Conservation (phyloP, 2,329 filamentous ascomycete genomes). For the Cadophora sp. region DNA sequence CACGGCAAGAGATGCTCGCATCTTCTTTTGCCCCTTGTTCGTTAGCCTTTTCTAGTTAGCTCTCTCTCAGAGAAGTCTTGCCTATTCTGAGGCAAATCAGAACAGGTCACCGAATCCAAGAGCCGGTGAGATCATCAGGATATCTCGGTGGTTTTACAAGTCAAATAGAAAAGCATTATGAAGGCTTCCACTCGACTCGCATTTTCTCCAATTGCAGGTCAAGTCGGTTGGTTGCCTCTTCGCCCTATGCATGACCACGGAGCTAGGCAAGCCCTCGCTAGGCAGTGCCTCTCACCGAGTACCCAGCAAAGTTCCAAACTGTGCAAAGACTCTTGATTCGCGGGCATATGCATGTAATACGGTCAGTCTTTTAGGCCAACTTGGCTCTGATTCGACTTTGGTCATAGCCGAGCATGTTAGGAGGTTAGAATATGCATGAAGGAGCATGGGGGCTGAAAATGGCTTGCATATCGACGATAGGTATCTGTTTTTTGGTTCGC, state of each 20-base stretch:
- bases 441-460: neutral
- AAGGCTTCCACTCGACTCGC: neutral
- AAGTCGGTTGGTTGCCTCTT: neutral
- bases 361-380: slow-evolving; percentile 1
- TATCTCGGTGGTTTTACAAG: neutral
- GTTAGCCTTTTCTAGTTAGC: neutral
- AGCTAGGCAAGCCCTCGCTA: slow-evolving; percentile 2
- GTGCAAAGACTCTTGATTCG: neutral
- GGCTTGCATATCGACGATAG: slow-evolving; percentile 18
- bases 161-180: neutral
- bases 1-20: neutral
- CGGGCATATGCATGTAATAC: slow-evolving; percentile 17
- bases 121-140: neutral
- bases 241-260: slow-evolving; percentile 1
- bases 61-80: neutral
- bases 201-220: neutral
- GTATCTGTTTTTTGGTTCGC: slow-evolving; percentile 8
- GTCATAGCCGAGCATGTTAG: neutral
- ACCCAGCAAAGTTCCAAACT: slow-evolving; percentile 13
- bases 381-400: neutral
- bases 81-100: neutral
- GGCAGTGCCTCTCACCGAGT: slow-evolving; percentile 21
- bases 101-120: slow-evolving; percentile 2
- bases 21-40: neutral
- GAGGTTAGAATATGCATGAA: slow-evolving; percentile 11